Conservation (phyloP, 441 rosid species). For the Sinapis alba region DNA sequence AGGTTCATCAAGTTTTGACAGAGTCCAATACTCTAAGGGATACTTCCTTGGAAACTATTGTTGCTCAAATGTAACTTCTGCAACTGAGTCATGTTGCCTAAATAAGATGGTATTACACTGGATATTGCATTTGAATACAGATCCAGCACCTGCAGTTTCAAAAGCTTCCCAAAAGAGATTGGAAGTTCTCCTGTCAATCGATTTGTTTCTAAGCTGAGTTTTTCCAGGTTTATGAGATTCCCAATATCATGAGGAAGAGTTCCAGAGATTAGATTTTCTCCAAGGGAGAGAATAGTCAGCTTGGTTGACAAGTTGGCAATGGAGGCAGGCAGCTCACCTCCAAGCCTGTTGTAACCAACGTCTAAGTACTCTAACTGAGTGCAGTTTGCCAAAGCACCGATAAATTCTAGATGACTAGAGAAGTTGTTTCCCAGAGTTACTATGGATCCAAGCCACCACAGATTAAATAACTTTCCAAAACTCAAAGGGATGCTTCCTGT, state of each 20-base stretch:
- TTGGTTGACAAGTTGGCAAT: conserved; percentile 38
- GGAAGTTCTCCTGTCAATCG: conserved; percentile 42
- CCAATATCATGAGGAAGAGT: conserved; percentile 26
- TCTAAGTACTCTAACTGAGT: conserved; percentile 28
- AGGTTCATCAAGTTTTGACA: conserved; percentile 28
- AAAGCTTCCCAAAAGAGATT: conserved; percentile 37
- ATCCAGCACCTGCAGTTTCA: conserved; percentile 22
- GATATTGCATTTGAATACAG: conserved; percentile 33
- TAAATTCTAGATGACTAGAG: conserved; percentile 18
- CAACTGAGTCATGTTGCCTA: conserved; percentile 40
- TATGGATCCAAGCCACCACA: conserved; percentile 12
- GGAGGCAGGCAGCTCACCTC: conserved; percentile 41
- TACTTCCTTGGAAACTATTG: conserved; percentile 45
- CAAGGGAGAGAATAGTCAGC: conserved; percentile 1
- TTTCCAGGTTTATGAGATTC: conserved; percentile 28
- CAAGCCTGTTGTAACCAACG: conserved; percentile 29
- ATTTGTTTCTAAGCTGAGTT: conserved; percentile 15
- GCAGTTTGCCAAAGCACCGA: conserved; percentile 34
- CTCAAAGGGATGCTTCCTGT: conserved; percentile 26
- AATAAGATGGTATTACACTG: conserved; percentile 44
- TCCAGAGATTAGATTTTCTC: conserved; percentile 36
- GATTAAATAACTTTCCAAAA: not conserved
- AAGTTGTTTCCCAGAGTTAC: conserved; percentile 22
- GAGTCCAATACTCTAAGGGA: conserved; percentile 46
- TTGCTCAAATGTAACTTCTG: not conserved